Percentiles rank a stretch among this genome's conserved stretches.
Conservation (phyloP, 202 grass and related monocot species). For the Carex arenaria region DNA sequence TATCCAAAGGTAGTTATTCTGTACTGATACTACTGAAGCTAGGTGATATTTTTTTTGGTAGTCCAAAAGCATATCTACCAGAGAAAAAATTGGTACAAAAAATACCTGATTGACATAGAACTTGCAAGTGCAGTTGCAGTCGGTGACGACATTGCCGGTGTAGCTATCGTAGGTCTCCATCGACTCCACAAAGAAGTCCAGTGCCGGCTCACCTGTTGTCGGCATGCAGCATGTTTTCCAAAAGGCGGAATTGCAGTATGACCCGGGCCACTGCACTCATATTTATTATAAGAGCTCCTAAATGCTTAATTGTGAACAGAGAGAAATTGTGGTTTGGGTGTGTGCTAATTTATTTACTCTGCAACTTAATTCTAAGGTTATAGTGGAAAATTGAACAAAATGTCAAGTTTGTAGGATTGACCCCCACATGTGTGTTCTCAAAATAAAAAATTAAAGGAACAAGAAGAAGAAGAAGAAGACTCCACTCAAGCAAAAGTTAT, state of each 20-base stretch:
- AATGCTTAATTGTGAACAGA: neutral
- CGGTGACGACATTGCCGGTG: neutral
- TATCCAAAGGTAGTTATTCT: neutral
- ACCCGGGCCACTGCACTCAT: constrained; percentile 30
- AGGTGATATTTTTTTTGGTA: too few relatives aligned
- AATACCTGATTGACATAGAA: constrained; percentile 27
- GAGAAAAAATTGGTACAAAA: neutral
- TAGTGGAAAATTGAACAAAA: neutral
- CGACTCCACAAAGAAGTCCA: constrained; percentile 19
- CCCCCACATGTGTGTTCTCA: neutral
- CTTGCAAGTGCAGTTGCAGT: neutral
- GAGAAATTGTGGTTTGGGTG: too few relatives aligned
- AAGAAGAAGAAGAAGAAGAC: neutral
- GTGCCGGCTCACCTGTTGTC: neutral
- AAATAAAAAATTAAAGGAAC: neutral
- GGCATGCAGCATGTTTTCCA: constrained; percentile 13
- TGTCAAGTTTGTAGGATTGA: neutral
- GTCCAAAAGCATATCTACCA: neutral
- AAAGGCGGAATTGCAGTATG: neutral
- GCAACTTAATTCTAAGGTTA: neutral
- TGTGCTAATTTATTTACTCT: too few relatives aligned
- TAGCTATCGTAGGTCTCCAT: constrained; percentile 27
- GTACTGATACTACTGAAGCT: neutral
- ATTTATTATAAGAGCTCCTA: too few relatives aligned
- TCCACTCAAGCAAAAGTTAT: neutral